These are phyloP conservation scores for Calocybe cyanea DNA, from an alignment of 768 basidiomycete genomes.

Conservation along the genomic window DNA sequence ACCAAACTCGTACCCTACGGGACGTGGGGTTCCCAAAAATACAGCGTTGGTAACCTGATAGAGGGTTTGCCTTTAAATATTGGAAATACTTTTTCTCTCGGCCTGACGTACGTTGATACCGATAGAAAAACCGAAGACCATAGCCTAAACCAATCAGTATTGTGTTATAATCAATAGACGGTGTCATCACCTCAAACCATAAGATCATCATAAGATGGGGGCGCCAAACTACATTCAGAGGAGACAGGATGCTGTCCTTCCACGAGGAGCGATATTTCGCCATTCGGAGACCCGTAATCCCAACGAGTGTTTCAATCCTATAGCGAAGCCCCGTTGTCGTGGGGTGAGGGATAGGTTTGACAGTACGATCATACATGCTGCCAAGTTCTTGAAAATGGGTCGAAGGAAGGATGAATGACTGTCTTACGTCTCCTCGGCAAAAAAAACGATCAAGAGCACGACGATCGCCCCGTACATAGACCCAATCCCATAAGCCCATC, in stretches of 20 bases:
- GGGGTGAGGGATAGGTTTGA: conserved; percentile 36
- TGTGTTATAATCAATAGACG: background rate
- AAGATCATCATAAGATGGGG: conserved; percentile 41
- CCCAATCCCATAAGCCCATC: conserved; percentile 67
- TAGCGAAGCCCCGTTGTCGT: conserved; percentile 37
- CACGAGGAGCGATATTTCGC: conserved; percentile 34
- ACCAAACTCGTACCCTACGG: conserved; percentile 31
- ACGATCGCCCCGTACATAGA: conserved; percentile 49
- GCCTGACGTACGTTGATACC: conserved; percentile 30
- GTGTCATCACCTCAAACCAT: conserved; percentile 32
- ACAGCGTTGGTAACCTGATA: conserved; percentile 30
- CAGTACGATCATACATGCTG: conserved; percentile 50
- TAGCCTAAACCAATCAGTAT: conserved; percentile 10
- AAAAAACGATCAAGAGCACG: conserved; percentile 37
- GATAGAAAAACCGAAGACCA: conserved; percentile 30
- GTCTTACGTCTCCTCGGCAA: conserved; percentile 58
- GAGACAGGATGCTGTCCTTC: conserved; percentile 29
- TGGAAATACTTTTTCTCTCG: background rate
- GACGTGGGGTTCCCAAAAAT: conserved; percentile 23
- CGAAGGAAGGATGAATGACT: conserved; percentile 2
- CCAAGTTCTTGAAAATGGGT: background rate
- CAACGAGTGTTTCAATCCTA: conserved; percentile 48
- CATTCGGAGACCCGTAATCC: conserved; percentile 51
- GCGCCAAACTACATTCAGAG: conserved; percentile 42
- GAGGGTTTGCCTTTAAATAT: background rate